These are phyloP conservation scores for Ajuga reptans DNA, from an alignment of 305 asterid species.

Conservation along the genomic window DNA sequence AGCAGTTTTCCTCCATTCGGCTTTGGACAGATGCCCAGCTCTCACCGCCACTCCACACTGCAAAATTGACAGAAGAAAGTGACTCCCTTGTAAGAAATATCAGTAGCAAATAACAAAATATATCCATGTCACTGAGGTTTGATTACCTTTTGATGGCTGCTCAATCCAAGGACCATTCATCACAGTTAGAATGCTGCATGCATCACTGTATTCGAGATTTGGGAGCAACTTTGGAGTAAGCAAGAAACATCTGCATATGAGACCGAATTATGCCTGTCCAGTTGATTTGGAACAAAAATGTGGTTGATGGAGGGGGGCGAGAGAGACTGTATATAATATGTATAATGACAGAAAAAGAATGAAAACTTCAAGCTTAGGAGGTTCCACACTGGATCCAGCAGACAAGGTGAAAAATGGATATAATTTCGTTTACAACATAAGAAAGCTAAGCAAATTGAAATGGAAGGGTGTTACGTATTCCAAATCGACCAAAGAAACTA, in stretches of 20 bases:
- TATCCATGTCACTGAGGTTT: neutral
- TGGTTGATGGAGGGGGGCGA: neutral
- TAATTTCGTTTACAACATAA: neutral
- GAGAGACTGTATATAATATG: neutral
- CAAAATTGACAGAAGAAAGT: slow-evolving; percentile 13
- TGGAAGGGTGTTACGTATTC: neutral
- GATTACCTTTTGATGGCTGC: slow-evolving; percentile 79
- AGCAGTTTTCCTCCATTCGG: slow-evolving; percentile 23
- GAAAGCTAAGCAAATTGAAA: neutral
- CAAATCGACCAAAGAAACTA: neutral
- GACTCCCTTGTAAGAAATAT: neutral
- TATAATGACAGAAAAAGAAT: neutral
- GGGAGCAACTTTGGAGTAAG: slow-evolving; percentile 91
- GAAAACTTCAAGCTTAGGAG: neutral
- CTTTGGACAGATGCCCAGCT: slow-evolving; percentile 53
- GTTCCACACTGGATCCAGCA: neutral
- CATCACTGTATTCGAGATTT: slow-evolving; percentile 68
- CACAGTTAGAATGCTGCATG: slow-evolving; percentile 72
- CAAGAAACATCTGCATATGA: slow-evolving; percentile 72
- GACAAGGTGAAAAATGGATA: neutral
- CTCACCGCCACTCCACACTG: slow-evolving; percentile 82
- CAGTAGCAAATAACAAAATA: neutral
- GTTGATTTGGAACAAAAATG: slow-evolving; percentile 2
- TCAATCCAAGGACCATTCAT: slow-evolving; percentile 99
- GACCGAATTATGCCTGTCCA: slow-evolving; percentile 10